Conservation (phyloP, 2,329 filamentous ascomycete genomes). For the Ramularia collo-cygni region DNA sequence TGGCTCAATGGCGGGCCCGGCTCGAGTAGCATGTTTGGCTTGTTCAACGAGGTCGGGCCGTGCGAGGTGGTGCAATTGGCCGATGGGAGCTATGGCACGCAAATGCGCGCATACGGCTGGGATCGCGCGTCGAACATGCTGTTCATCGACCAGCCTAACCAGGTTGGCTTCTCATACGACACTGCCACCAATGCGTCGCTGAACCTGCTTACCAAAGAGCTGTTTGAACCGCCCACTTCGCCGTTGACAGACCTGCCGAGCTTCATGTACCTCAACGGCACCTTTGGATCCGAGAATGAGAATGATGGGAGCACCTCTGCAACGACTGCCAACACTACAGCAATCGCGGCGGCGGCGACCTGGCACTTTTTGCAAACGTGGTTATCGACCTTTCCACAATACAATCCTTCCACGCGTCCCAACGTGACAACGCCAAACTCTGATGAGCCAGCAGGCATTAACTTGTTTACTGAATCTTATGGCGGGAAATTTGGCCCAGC, state of each 20-base stretch:
- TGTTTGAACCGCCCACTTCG: conserved; percentile 35
- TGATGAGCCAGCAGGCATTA: conserved; percentile 36
- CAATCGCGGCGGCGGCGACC: conserved; percentile 39
- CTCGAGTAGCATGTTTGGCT: conserved; percentile 56
- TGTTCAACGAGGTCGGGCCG: conserved; percentile 55
- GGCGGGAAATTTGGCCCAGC: conserved; percentile 52
- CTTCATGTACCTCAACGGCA: conserved; percentile 52
- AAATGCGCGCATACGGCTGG: conserved; percentile 58
- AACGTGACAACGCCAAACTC: conserved; percentile 42
- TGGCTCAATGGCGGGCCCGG: conserved; percentile 65
- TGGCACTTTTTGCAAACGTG: conserved; percentile 61
- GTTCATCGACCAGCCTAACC: conserved; percentile 59
- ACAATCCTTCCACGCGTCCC: conserved; percentile 36
- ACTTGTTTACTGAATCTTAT: conserved; percentile 46
- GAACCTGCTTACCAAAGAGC: conserved; percentile 34
- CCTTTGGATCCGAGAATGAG: conserved; percentile 52
- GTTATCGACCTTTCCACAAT: conserved; percentile 38
- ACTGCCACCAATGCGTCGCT: conserved; percentile 55
- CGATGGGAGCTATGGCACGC: conserved; percentile 33
- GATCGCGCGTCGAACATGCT: conserved; percentile 54
- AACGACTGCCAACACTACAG: conserved; percentile 29
- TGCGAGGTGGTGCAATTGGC: conserved; percentile 37
- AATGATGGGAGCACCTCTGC: conserved; percentile 11
- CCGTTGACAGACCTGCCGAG: conserved; percentile 11
- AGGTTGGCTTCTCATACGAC: conserved; percentile 65